These are phyloP conservation scores for Globisporangium carolinianum DNA, from an alignment of 352 stramenopile genomes.

Conservation along the genomic window DNA sequence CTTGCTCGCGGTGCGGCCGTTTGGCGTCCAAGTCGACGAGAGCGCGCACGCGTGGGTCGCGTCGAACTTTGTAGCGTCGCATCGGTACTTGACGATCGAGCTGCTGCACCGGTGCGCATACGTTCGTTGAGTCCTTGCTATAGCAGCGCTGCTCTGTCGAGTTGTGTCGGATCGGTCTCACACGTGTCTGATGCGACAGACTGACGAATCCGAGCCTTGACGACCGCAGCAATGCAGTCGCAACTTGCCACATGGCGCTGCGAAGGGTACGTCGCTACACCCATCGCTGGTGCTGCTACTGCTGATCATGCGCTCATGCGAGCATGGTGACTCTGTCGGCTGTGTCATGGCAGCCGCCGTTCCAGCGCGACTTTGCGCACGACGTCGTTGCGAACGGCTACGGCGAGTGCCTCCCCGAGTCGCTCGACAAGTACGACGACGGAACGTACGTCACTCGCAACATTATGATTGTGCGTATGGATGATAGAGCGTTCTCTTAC, in stretches of 20 bases:
- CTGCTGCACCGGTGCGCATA: constrained; percentile 44
- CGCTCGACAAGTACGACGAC: constrained; percentile 51
- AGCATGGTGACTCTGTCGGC: too few relatives aligned
- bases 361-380: constrained; percentile 48
- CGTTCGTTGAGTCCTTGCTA: background rate
- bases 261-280: constrained; percentile 23
- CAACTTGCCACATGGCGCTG: constrained; percentile 47
- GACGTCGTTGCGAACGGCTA: constrained; percentile 52
- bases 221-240: constrained; percentile 14
- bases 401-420: constrained; percentile 58
- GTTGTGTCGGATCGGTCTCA: background rate
- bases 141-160: background rate
- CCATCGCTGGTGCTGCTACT: background rate
- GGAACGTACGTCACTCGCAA: constrained; percentile 32
- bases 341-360: constrained; percentile 22
- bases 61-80: constrained; percentile 55
- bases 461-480: background rate
- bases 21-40: constrained; percentile 72
- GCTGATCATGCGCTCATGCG: too few relatives aligned
- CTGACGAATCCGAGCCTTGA: constrained; percentile 12
- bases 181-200: background rate
- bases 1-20: constrained; percentile 55
- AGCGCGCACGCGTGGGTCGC: constrained; percentile 59
- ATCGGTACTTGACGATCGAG: constrained; percentile 54
- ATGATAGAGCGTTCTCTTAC: background rate